Conservation (phyloP, 495 filamentous ascomycete species). For the Lophiostoma macrostomum region DNA sequence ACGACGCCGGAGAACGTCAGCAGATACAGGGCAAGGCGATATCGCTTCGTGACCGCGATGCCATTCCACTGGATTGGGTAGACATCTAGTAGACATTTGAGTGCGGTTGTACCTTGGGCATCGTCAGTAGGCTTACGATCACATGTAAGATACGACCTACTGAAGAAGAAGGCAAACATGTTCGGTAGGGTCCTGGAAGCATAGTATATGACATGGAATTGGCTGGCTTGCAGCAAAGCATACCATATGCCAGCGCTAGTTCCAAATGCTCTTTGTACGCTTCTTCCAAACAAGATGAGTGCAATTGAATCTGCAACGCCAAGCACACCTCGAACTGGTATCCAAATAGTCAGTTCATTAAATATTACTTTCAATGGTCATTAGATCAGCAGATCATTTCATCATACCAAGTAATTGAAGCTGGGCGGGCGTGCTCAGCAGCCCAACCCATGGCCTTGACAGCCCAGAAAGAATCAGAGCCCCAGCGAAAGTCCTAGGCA, state of each 20-base stretch:
- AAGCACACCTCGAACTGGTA: slow-evolving; percentile 68
- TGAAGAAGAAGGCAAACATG: slow-evolving; percentile 89
- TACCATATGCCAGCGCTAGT: slow-evolving; percentile 74
- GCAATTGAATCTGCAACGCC: slow-evolving; percentile 73
- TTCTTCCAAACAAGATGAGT: slow-evolving; percentile 60
- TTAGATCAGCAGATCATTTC: no score
- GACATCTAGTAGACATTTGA: slow-evolving; percentile 65
- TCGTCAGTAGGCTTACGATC: neutral
- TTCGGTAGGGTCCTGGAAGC: slow-evolving; percentile 90
- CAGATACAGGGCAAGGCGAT: slow-evolving; percentile 60
- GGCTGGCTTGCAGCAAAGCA: slow-evolving; percentile 72
- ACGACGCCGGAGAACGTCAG: slow-evolving; percentile 80
- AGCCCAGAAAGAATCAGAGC: slow-evolving; percentile 67
- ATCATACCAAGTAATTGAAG: slow-evolving; percentile 31
- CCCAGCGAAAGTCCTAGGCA: slow-evolving; percentile 87
- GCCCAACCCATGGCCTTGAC: slow-evolving; percentile 51
- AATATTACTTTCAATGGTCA: no score
- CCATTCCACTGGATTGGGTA: slow-evolving; percentile 36
- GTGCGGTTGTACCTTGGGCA: slow-evolving; percentile 59
- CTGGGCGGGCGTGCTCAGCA: slow-evolving; percentile 47
- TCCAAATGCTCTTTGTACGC: slow-evolving; percentile 68
- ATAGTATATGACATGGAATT: slow-evolving; percentile 94
- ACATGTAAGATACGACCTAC: slow-evolving; percentile 43
- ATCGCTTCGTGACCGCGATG: slow-evolving; percentile 33
- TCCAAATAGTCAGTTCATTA: no score